A percentile compares a stretch with the other conserved stretches of the same genome.
phyloP scores from a whole-genome alignment of 139 green algal genomes.

The Haematococcus lacustris region DNA sequence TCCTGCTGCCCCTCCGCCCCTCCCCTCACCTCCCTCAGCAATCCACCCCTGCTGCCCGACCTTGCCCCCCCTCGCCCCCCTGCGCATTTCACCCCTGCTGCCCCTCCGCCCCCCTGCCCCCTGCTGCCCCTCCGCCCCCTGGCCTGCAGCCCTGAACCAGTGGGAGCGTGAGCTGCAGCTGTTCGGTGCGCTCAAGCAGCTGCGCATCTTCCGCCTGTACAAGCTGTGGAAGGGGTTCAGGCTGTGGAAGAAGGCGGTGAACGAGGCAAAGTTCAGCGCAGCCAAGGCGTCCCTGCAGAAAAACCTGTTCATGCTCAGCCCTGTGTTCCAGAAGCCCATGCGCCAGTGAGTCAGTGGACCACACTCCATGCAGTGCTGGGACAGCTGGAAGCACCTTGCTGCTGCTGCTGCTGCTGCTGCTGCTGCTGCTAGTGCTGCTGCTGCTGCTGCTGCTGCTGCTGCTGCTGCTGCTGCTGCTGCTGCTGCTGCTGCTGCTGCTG shows the following conservation, averaged over 20 bases:
- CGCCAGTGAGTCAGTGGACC: not conserved
- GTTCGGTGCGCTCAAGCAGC: conserved; percentile 52
- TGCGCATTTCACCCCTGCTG: too few species aligned
- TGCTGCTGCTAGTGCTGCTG: too few species aligned
- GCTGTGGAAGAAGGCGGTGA: conserved; percentile 53
- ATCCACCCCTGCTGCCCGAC: too few species aligned
- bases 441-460: too few species aligned
- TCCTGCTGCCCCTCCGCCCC: too few species aligned
- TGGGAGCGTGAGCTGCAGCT: conserved; percentile 72
- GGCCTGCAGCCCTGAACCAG: conserved; percentile 45
- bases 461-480: too few species aligned
- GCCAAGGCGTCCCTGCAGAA: conserved; percentile 43
- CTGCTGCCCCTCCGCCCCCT: too few species aligned
- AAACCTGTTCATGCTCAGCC: conserved; percentile 66
- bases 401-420: too few species aligned
- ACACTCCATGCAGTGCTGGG: not conserved
- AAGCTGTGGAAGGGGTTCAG: conserved; percentile 72
- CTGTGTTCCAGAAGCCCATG: conserved; percentile 54
- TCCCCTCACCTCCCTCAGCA: too few species aligned
- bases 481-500: not conserved
- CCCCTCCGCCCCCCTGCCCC: too few species aligned
- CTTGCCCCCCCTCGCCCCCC: too few species aligned
- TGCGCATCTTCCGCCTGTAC: conserved; percentile 63
- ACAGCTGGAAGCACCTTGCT: not conserved
- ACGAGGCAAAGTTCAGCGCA: conserved; percentile 50